Percentiles rank a stretch among this genome's conserved stretches.
Conservation (phyloP, 139 green algal species). For the Picochlorum sp. region DNA sequence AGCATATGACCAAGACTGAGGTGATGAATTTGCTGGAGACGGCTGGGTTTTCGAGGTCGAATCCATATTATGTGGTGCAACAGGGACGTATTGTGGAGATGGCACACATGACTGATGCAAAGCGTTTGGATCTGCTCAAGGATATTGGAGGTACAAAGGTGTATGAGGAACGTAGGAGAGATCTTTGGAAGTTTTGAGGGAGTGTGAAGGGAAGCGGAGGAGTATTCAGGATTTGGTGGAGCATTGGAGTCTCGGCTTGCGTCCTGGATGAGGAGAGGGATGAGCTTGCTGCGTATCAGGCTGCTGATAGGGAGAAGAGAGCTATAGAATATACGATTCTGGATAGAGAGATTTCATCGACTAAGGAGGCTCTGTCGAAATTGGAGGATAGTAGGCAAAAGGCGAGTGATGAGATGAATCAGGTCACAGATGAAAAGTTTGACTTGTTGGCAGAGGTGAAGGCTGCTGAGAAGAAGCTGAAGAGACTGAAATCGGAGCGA, state of each 20-base stretch:
- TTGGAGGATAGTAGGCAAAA: conserved; percentile 31
- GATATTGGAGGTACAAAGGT: conserved; percentile 93
- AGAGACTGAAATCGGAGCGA: conserved; percentile 17
- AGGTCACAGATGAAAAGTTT: conserved; percentile 21
- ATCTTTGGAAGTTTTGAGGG: conserved; percentile 83
- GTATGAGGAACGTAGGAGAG: conserved; percentile 82
- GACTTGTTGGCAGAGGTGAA: conserved; percentile 30
- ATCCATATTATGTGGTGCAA: conserved; percentile 99
- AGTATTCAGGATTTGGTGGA: conserved; percentile 76
- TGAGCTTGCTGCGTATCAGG: conserved; percentile 85
- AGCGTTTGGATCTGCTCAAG: conserved; percentile 95
- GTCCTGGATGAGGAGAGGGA: conserved; percentile 68
- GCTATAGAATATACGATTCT: conserved; percentile 87
- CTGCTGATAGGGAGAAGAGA: conserved; percentile 66
- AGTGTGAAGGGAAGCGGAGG: conserved; percentile 58
- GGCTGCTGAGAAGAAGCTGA: conserved; percentile 45
- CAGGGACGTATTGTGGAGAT: conserved; percentile 88
- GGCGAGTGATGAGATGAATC: conserved; percentile 18
- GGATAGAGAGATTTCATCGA: conserved; percentile 70
- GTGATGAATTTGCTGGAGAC: conserved; percentile 93
- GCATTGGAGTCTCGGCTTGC: conserved; percentile 60
- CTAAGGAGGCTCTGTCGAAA: conserved; percentile 49
- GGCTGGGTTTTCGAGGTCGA: conserved; percentile 90
- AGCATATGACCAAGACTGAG: conserved; percentile 88
- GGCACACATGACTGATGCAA: conserved; percentile 76